Conservation (phyloP, 257 asterid species). For the Oldenlandia corymbosa region DNA sequence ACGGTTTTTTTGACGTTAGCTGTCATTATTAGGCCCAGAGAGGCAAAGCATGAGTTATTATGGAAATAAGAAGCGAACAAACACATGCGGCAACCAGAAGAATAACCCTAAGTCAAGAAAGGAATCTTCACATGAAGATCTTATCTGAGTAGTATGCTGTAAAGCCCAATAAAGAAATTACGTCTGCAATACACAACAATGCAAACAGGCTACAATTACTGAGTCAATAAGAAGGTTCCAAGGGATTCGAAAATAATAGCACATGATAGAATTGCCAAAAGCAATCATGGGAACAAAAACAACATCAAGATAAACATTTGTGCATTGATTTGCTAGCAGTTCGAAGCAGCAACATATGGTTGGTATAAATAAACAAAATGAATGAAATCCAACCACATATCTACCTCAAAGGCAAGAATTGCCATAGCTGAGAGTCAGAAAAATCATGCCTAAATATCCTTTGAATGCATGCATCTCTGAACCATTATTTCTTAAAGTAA, state of each 20-base stretch:
- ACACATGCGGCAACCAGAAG: neutral
- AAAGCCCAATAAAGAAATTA: neutral
- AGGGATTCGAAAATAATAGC: too few relatives aligned
- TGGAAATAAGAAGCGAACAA: neutral
- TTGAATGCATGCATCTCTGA: neutral
- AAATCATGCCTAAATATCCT: neutral
- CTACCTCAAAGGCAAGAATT: neutral
- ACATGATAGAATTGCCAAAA: too few relatives aligned
- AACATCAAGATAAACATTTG: neutral
- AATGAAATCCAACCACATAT: neutral
- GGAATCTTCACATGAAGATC: neutral
- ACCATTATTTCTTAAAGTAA: neutral
- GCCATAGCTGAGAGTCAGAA: neutral
- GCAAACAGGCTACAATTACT: neutral
- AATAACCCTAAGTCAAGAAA: neutral
- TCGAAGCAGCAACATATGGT: too few relatives aligned
- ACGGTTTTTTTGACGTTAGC: slow-evolving; percentile 7
- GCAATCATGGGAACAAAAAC: too few relatives aligned
- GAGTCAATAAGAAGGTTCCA: slow-evolving; percentile 3
- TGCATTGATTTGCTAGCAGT: neutral
- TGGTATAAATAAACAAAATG: neutral
- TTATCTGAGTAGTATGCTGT: neutral
- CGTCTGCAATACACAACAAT: neutral
- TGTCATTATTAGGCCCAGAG: neutral
- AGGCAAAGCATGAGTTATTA: neutral